These are phyloP conservation scores for Isabelozyma pseudorhagii DNA, from an alignment of 805 yeast species.

Conservation along the genomic window DNA sequence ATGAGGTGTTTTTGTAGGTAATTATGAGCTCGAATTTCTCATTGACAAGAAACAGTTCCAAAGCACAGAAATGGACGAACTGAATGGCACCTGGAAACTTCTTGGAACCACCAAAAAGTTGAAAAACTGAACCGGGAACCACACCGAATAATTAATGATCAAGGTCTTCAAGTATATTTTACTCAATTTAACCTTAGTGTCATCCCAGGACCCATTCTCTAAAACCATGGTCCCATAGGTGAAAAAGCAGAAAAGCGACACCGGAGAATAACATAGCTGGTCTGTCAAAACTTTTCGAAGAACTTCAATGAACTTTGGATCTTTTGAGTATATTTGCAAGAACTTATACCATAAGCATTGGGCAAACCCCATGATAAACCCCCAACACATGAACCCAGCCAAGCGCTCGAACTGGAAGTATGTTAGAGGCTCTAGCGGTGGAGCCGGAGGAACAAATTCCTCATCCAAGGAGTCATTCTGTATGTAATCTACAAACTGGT, in stretches of 20 bases:
- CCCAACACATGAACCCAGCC: conserved; percentile 84
- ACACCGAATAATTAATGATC: conserved; percentile 65
- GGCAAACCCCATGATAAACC: conserved; percentile 73
- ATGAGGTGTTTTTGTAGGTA: too few species aligned
- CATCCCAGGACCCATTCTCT: conserved; percentile 68
- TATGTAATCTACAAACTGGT: conserved; percentile 30
- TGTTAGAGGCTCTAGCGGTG: conserved; percentile 23
- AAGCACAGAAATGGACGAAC: conserved; percentile 78
- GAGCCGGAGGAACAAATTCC: not conserved
- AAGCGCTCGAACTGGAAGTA: conserved; percentile 66
- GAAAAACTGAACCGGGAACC: conserved; percentile 80
- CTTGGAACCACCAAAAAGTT: conserved; percentile 70
- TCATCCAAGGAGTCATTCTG: conserved; percentile 15
- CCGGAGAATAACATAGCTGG: conserved; percentile 85
- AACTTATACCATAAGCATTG: conserved; percentile 90
- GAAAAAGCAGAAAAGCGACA: conserved; percentile 76
- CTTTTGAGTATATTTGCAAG: conserved; percentile 75
- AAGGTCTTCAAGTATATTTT: conserved; percentile 66
- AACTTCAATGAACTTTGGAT: conserved; percentile 81
- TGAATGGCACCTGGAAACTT: conserved; percentile 83
- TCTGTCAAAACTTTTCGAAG: conserved; percentile 85
- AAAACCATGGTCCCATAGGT: conserved; percentile 78
- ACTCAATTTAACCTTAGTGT: conserved; percentile 60
- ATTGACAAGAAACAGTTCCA: conserved; percentile 94
- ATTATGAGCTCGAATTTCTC: conserved; percentile 44